Conservation (phyloP, 1,284 basidiomycete genomes). For the Cutaneotrichosporon cavernicola region DNA sequence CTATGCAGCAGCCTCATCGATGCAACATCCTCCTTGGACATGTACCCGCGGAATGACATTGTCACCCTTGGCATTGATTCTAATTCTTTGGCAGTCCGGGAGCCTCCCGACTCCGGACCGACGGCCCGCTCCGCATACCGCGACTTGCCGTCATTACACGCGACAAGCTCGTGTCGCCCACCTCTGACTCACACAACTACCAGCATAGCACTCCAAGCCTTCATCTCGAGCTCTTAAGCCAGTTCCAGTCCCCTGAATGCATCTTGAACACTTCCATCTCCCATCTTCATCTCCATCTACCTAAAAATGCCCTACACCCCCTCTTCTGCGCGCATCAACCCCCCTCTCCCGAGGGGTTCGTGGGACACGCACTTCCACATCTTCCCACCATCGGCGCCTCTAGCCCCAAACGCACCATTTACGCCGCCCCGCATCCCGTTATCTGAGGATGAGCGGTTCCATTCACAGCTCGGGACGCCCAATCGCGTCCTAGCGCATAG, state of each 20-base stretch:
- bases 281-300: background rate
- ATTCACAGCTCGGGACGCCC: conserved; percentile 9
- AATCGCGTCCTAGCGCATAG: conserved; percentile 17
- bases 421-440: conserved; percentile 9
- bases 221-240: background rate
- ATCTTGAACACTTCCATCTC: background rate
- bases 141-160: background rate
- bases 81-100: too few relatives aligned
- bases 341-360: conserved; percentile 8
- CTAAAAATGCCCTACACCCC: background rate
- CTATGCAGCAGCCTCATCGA: too few relatives aligned
- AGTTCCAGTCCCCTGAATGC: background rate
- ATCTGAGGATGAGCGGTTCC: background rate
- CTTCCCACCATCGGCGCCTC: conserved; percentile 7
- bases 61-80: too few relatives aligned
- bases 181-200: background rate
- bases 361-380: conserved; percentile 25
- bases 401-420: background rate
- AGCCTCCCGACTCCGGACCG: background rate
- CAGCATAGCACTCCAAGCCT: too few relatives aligned
- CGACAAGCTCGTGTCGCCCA: background rate
- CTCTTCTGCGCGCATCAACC: background rate
- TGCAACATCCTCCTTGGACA: too few relatives aligned
- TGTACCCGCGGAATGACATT: too few relatives aligned
- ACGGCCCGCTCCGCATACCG: background rate